Conservation (phyloP, 768 basidiomycete species). For the Suillus subalutaceus region DNA sequence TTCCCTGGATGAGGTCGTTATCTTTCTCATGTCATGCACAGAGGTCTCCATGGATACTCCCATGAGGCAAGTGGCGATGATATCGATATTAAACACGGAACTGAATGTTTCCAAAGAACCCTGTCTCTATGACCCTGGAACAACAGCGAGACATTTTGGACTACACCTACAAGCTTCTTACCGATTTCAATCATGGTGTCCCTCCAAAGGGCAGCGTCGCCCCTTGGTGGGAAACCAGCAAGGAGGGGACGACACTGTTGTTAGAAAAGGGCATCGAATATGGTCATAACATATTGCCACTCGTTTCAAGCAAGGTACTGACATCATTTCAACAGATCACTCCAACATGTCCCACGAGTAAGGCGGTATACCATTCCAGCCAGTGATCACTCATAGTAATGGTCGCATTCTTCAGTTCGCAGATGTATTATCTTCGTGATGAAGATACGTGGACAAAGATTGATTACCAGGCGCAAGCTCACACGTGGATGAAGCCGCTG, state of each 20-base stretch:
- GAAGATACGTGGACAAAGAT: slow-evolving; percentile 77
- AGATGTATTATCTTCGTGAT: slow-evolving; percentile 70
- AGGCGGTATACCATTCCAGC: slow-evolving; percentile 4
- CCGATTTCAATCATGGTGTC: slow-evolving; percentile 62
- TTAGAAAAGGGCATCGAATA: slow-evolving; percentile 78
- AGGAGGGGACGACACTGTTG: slow-evolving; percentile 63
- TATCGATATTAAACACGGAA: neutral
- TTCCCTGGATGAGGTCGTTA: neutral
- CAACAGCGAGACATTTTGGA: slow-evolving; percentile 76
- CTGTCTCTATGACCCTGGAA: slow-evolving; percentile 55
- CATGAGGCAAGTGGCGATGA: slow-evolving; percentile 50
- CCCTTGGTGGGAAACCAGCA: slow-evolving; percentile 81
- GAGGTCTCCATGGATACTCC: slow-evolving; percentile 71
- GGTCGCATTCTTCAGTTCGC: slow-evolving; percentile 40
- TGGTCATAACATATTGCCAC: slow-evolving; percentile 39
- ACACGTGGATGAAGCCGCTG: slow-evolving; percentile 78
- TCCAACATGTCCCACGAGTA: slow-evolving; percentile 60
- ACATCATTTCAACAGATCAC: slow-evolving; percentile 44
- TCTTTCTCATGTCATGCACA: slow-evolving; percentile 22
- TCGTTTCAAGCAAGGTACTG: slow-evolving; percentile 17
- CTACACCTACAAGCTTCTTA: slow-evolving; percentile 64
- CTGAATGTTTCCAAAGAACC: slow-evolving; percentile 46
- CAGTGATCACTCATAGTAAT: neutral
- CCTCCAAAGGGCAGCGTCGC: slow-evolving; percentile 68
- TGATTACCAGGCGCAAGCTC: slow-evolving; percentile 57